These are phyloP conservation scores for Suillus ampliporus DNA, from an alignment of 768 basidiomycete species.

Conservation along the genomic window DNA sequence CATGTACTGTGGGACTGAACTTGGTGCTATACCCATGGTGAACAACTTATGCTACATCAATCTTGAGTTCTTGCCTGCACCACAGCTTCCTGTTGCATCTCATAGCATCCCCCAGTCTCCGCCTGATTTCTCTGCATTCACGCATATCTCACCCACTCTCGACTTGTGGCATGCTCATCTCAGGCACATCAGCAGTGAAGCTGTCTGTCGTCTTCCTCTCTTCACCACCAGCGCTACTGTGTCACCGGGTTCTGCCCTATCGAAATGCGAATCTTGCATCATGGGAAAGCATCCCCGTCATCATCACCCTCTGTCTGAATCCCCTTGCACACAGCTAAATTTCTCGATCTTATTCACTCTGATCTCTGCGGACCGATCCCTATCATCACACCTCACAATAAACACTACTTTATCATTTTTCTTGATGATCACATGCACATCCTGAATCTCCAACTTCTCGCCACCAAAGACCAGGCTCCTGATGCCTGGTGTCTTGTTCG, in stretches of 20 bases:
- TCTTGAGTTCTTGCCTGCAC: not conserved
- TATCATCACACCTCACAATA: constrained; percentile 16
- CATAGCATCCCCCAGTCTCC: not conserved
- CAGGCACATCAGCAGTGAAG: not conserved
- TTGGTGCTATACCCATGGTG: not conserved
- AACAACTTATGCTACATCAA: not conserved
- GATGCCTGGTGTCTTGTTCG: not conserved
- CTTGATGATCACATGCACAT: constrained; percentile 20
- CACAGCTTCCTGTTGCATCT: no score
- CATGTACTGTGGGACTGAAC: not conserved
- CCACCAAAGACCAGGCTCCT: not conserved
- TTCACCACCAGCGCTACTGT: not conserved
- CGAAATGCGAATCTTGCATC: not conserved
- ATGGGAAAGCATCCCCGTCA: not conserved
- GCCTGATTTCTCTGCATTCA: not conserved
- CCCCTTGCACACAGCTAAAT: not conserved
- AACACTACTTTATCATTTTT: constrained; percentile 19
- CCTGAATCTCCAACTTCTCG: constrained; percentile 14
- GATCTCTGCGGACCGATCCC: constrained; percentile 29
- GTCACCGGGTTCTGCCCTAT: not conserved
- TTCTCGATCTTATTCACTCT: not conserved
- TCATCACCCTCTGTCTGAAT: not conserved
- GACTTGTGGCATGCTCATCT: constrained; percentile 1
- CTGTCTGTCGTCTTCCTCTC: not conserved
- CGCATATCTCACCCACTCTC: not conserved